A percentile compares a stretch with the other conserved stretches of the same genome.
phyloP scores from a whole-genome alignment of 1,284 basidiomycete genomes.

The Moesziomyces sp. region DNA sequence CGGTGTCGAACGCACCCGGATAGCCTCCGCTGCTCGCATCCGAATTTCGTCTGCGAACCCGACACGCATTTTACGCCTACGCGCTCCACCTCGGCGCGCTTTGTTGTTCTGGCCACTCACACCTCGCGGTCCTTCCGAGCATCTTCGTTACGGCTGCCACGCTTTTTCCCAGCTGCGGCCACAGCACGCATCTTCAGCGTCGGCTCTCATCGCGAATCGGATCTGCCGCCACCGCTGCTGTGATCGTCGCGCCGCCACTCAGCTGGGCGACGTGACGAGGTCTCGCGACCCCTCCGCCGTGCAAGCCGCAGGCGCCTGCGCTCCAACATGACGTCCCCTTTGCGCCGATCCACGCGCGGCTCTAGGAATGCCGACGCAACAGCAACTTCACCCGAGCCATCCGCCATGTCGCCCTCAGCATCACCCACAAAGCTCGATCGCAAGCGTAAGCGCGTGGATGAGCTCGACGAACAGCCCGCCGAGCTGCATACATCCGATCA shows the following conservation, averaged over 20 bases:
- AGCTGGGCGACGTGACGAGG: constrained; percentile 5
- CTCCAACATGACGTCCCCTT: constrained; percentile 27
- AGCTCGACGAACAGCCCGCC: background rate
- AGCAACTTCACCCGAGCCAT: constrained; percentile 38
- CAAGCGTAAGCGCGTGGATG: constrained; percentile 39
- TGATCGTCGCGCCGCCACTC: background rate
- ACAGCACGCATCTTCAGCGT: background rate
- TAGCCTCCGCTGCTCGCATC: background rate
- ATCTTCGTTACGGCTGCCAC: background rate
- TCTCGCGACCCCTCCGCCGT: background rate
- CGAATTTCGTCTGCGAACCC: constrained; percentile 31
- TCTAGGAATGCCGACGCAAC: constrained; percentile 29
- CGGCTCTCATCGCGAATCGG: background rate
- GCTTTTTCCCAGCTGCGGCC: background rate
- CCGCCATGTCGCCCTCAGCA: constrained; percentile 18
- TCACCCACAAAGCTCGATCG: constrained; percentile 40
- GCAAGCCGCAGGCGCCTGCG: background rate
- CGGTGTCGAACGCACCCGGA: background rate
- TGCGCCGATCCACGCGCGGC: constrained; percentile 35
- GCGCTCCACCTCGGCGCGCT: constrained; percentile 40
- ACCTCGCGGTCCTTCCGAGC: background rate
- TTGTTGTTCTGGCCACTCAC: background rate
- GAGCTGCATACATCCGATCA: background rate
- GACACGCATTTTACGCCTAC: constrained; percentile 30
- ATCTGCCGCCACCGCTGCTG: background rate